A percentile compares a stretch with the other conserved stretches of the same genome.
phyloP scores from a whole-genome alignment of 2,329 filamentous ascomycete species.

The Xylaria sp. region DNA sequence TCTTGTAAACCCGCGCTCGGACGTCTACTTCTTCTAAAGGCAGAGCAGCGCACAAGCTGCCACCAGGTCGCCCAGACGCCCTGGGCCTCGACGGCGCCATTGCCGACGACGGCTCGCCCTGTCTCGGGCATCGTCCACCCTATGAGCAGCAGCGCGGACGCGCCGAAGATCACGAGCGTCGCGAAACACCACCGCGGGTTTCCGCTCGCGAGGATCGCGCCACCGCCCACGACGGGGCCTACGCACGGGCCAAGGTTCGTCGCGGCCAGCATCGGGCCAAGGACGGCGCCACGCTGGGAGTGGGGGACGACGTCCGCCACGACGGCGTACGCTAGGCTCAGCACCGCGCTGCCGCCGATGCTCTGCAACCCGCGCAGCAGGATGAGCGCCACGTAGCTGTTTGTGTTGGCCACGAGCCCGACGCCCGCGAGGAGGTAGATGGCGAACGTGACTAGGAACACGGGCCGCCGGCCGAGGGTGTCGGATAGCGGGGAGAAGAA shows the following conservation, averaged over 20 bases:
- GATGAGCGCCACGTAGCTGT: slow-evolving; percentile 31
- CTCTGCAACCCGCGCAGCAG: slow-evolving; percentile 33
- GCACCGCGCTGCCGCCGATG: slow-evolving; percentile 24
- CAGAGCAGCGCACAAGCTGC: slow-evolving; percentile 1
- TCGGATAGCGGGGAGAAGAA: slow-evolving; percentile 43
- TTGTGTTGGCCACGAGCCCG: slow-evolving; percentile 51
- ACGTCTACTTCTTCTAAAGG: not conserved
- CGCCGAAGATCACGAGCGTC: slow-evolving; percentile 30
- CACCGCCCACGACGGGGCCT: slow-evolving; percentile 37
- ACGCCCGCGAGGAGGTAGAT: slow-evolving; percentile 63
- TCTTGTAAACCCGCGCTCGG: not conserved
- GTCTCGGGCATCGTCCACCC: slow-evolving; percentile 35
- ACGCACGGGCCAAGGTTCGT: slow-evolving; percentile 24
- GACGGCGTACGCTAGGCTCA: slow-evolving; percentile 31
- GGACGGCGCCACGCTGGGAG: slow-evolving; percentile 26
- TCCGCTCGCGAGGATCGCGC: slow-evolving; percentile 9
- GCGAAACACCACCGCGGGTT: slow-evolving; percentile 29
- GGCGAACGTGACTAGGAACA: slow-evolving; percentile 54
- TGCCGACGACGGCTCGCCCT: slow-evolving; percentile 30
- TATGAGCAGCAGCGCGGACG: slow-evolving; percentile 12
- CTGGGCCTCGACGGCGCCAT: slow-evolving; percentile 25
- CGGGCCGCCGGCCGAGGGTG: slow-evolving; percentile 55
- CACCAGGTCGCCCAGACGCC: slow-evolving; percentile 36
- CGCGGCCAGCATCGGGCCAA: slow-evolving; percentile 30
- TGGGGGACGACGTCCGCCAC: slow-evolving; percentile 26